Base-by-base conservation (phyloP, 495 filamentous ascomycete genomes). In the Neurospora africana region DNA sequence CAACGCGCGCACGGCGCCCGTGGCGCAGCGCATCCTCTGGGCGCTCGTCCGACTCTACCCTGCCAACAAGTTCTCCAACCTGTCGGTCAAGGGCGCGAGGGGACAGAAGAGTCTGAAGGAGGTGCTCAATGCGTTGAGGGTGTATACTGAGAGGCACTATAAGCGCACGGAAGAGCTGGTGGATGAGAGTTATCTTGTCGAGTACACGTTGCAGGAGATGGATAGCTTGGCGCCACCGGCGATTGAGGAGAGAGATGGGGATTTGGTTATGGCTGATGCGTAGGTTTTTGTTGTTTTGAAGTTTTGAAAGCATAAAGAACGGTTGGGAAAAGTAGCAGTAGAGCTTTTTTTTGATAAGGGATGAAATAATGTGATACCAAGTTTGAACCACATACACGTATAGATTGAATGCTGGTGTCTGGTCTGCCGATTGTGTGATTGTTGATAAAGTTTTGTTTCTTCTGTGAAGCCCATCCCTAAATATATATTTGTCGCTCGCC, bases 131-230 rank as follows among this genome's bases (percentile, higher is more conserved):
- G 96, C 88, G 21, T 81, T 99, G 73, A 87, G 86, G 77, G 90
- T 89, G 10, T 98, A 99, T 78, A 97, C 93, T 0, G 92, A 98
- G 84, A 86, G 93, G 74, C 95, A 98, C 79, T 97, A 95, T 77
- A 89, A 89, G 78, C 86, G 94, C 68, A 84, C 95, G 73, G 94
- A 97, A 78, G 93, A 94, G 75, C 82, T 97, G 69, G 87, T 91
- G n/a, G 94, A 98, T 80, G 95, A 98, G 82, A 96, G 93, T 77
- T 98, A 92, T 80, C 81, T 99, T 73, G 87, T 99, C 11, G 93
- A 97, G 80, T 98, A 94, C 85, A 92, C 95, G 61, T 83, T 99
- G 68, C 84, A 87, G 74, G 91, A 97, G 84, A 99, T 99, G 96
- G 94, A 96, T 78, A 91, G 89, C 71, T 78, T 91, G 27, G 81